These are phyloP conservation scores for Kwoniella sp. DNA, from an alignment of 768 basidiomycete genomes.

Conservation along the genomic window DNA sequence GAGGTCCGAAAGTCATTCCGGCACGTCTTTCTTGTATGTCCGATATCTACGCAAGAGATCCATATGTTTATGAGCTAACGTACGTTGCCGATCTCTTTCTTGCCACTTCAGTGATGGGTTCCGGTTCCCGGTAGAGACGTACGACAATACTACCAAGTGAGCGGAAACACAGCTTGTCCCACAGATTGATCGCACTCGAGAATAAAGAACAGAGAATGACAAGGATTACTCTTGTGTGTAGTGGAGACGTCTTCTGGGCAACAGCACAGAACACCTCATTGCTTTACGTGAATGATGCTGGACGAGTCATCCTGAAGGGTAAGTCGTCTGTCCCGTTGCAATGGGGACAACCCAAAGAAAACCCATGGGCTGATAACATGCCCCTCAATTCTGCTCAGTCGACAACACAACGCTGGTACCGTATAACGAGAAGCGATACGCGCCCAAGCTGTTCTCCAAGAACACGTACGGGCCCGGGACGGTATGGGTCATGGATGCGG, in stretches of 20 bases:
- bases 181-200: too few species aligned
- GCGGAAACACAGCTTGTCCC: conserved; percentile 7
- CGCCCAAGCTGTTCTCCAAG: conserved; percentile 52
- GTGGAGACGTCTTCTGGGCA: conserved; percentile 52
- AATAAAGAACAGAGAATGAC: too few species aligned
- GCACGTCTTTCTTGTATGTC: conserved; percentile 23
- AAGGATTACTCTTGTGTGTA: conserved; percentile 8
- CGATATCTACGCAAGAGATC: not conserved
- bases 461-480: conserved; percentile 50
- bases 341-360: too few species aligned
- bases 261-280: conserved; percentile 41
- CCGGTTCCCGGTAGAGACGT: conserved; percentile 32
- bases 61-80: too few species aligned
- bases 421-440: conserved; percentile 55
- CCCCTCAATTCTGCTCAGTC: conserved; percentile 22
- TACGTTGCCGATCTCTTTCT: too few species aligned
- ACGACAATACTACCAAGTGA: conserved; percentile 54
- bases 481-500: conserved; percentile 52
- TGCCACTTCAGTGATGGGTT: conserved; percentile 47
- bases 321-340: not conserved
- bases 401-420: conserved; percentile 49
- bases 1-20: conserved; percentile 15
- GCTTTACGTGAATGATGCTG: conserved; percentile 32
- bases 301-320: conserved; percentile 46
- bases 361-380: not conserved